phyloP scores from a whole-genome alignment of 1,139 yeast genomes.

The Magnusiomyces suaveolens region DNA sequence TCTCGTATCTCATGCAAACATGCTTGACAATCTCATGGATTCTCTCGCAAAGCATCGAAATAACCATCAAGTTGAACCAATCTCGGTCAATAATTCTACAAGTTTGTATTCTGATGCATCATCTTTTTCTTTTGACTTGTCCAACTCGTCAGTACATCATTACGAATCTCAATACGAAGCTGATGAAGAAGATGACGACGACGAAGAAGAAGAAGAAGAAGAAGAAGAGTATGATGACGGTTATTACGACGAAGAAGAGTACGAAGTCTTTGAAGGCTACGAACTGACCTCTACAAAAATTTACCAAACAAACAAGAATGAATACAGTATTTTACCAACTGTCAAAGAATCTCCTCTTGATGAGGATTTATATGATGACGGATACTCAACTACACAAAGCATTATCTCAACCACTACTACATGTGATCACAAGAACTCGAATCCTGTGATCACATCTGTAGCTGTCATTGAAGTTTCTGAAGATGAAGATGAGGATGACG shows the following conservation, averaged over 20 bases:
- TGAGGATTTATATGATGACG: constrained; percentile 9
- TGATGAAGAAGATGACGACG: constrained; percentile 11
- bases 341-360: constrained; percentile 20
- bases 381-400: neutral
- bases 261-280: constrained; percentile 11
- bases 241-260: constrained; percentile 12
- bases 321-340: constrained; percentile 19
- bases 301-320: constrained; percentile 5
- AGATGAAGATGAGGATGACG: neutral
- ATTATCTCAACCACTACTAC: constrained; percentile 14
- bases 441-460: neutral
- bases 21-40: constrained; percentile 62
- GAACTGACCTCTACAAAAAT: neutral
- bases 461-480: neutral
- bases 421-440: constrained; percentile 10
- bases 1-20: constrained; percentile 66
- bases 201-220: constrained; percentile 16
- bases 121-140: too few species aligned
- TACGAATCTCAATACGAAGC: constrained; percentile 1
- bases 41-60: constrained; percentile 19
- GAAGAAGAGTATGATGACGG: constrained; percentile 11
- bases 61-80: constrained; percentile 5
- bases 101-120: too few species aligned
- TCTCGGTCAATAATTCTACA: constrained; percentile 5
- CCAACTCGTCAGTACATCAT: too few species aligned